A percentile compares a stretch with the other conserved stretches of the same genome.
phyloP scores from a whole-genome alignment of 2,329 filamentous ascomycete genomes.

The Fusarium bactridioides region DNA sequence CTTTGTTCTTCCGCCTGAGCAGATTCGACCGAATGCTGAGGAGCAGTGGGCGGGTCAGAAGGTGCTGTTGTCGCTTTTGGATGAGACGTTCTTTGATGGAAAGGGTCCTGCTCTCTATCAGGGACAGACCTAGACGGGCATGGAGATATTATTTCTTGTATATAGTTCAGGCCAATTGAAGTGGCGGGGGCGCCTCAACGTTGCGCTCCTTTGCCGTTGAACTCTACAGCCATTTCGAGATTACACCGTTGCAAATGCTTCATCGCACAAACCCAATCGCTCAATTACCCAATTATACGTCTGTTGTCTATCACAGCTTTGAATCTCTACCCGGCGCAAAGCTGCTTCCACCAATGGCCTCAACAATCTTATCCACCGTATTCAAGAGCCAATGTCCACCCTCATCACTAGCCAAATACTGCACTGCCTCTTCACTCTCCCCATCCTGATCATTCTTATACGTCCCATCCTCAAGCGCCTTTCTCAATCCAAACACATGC shows the following conservation, averaged over 20 bases:
- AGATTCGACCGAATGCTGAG: slow-evolving; percentile 48
- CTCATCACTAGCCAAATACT: slow-evolving; percentile 55
- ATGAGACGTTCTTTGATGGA: slow-evolving; percentile 49
- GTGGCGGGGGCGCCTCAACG: too few relatives aligned
- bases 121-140: slow-evolving; percentile 1
- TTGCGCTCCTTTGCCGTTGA: background rate
- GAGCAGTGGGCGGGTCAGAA: slow-evolving; percentile 51
- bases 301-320: slow-evolving; percentile 18
- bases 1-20: slow-evolving; percentile 49
- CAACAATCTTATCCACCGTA: slow-evolving; percentile 55
- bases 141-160: background rate
- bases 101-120: slow-evolving; percentile 34
- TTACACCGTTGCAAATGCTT: background rate
- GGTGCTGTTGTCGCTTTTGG: slow-evolving; percentile 43
- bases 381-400: slow-evolving; percentile 57
- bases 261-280: background rate
- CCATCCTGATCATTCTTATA: slow-evolving; percentile 49
- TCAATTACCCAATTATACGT: background rate
- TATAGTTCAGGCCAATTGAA: background rate
- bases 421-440: slow-evolving; percentile 46
- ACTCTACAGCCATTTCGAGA: background rate
- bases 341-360: slow-evolving; percentile 54
- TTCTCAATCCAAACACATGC: slow-evolving; percentile 82
- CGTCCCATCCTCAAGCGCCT: slow-evolving; percentile 74
- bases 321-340: slow-evolving; percentile 46